Base-by-base conservation (phyloP, 2,329 filamentous ascomycete species). In the Neonectria neomacrospora region DNA sequence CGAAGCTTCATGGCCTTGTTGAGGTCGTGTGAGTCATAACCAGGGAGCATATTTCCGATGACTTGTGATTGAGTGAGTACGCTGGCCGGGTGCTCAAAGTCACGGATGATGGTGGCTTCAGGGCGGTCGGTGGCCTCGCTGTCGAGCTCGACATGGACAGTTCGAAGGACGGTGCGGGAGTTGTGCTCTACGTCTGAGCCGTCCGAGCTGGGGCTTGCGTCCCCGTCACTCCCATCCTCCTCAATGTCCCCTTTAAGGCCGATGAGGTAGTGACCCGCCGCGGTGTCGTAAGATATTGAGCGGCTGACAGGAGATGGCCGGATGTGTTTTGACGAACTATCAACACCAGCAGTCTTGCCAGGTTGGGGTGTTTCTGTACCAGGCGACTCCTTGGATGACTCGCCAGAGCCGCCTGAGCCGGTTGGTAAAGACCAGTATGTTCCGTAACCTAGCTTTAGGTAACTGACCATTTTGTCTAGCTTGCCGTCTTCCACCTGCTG, bases 161-260 rank as follows among this genome's bases (percentile, higher is more conserved):
- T 92, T 51, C 91, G 85, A 3, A 92, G 78, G 12, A 88, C 77
- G 10, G 86, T 89, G 30, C 90, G 84, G 1, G 85, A 81, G 65
- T 87, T 84, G 56, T 80, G 67, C 39, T 80, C 78, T 20, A 67
- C 59, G 3, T 74, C 65, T 4, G 65, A 67, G 12, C 78, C 76
- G 3, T 80, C 78, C 3, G 73, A 73, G 9, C 73, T 73, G 4
- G 52, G 65, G 62, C 72, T 73, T 1, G 76, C 71, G 2, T 79
- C 78, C 1, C 70, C 61, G 16, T 77, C 78, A 16, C 73, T 73
- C 22, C n/a, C 67, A 12, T 74, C 73, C 44, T 86, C 83, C 12
- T 88, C 85, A 32, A 91, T 82, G 37, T 90, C 83, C 7, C 90
- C 90, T 67, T 86, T 84, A 6, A 93, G 82, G 0, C 91, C 91